Evolutionary conservation across 306 rosid species (phyloP).

Genomic region (Trichosanthes truncata): DNA sequence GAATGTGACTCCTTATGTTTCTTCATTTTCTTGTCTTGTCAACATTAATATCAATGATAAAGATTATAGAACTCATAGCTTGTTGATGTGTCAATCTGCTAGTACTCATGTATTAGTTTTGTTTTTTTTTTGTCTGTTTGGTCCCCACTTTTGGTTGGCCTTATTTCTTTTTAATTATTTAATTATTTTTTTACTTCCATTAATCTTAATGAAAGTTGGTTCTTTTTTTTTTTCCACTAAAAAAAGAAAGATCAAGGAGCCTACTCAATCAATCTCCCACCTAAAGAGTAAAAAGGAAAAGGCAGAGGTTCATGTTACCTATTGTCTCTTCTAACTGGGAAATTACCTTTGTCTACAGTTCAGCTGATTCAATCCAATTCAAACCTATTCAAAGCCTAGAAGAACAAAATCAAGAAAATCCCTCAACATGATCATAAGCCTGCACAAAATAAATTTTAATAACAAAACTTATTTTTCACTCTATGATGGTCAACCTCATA

Average conservation of each 20-base stretch:
- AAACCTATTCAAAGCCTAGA: neutral
- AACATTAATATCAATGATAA: neutral
- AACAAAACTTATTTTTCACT: neutral
- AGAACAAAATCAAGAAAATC: neutral
- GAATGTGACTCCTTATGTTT: neutral
- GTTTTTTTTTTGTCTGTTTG: neutral
- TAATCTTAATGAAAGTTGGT: neutral
- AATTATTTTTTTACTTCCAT: neutral
- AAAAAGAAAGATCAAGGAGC: neutral
- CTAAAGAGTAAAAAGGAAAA: neutral
- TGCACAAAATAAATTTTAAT: neutral
- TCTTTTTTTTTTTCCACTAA: neutral
- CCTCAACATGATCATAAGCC: neutral
- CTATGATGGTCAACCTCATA: neutral
- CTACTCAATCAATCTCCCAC: neutral
- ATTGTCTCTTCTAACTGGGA: neutral
- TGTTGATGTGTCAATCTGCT: neutral
- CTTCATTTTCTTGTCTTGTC: neutral
- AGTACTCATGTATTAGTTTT: neutral
- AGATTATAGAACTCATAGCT: neutral
- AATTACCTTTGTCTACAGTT: neutral
- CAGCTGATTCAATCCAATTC: neutral
- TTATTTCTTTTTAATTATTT: neutral
- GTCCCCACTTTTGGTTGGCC: neutral
- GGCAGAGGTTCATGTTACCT: neutral